These are phyloP conservation scores for Pyrenula aspistea DNA, from an alignment of 495 filamentous ascomycete species.

Conservation along the genomic window DNA sequence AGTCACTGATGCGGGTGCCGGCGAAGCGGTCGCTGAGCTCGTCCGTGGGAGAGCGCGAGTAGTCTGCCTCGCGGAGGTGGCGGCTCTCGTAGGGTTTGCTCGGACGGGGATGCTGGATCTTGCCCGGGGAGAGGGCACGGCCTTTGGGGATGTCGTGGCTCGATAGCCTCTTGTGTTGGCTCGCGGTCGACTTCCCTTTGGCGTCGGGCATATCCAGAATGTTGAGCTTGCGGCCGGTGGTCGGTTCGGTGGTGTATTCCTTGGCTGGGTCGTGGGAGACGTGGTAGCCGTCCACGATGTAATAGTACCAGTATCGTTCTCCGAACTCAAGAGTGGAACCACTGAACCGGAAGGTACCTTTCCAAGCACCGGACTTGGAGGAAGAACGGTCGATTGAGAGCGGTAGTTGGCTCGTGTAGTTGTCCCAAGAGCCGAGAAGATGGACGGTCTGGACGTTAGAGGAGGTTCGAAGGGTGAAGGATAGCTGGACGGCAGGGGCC, in stretches of 20 bases:
- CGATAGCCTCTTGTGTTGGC: conserved; percentile 14
- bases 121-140: conserved; percentile 71
- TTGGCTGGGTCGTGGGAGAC: conserved; percentile 93
- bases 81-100: conserved; percentile 74
- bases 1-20: conserved; percentile 57
- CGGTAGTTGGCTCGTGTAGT: conserved; percentile 85
- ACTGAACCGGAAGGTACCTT: conserved; percentile 93
- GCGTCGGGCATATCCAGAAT: conserved; percentile 53
- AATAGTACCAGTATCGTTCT: conserved; percentile 99
- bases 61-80: conserved; percentile 70
- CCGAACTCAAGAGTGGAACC: conserved; percentile 69
- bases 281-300: conserved; percentile 99
- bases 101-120: conserved; percentile 86
- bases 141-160: conserved; percentile 66
- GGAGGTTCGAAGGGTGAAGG: conserved; percentile 88
- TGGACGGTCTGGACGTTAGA: conserved; percentile 96
- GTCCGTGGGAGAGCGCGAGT: conserved; percentile 54
- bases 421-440: conserved; percentile 96
- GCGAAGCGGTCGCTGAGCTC: conserved; percentile 64
- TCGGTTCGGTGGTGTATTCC: conserved; percentile 84
- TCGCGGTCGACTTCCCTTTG: conserved; percentile 18
- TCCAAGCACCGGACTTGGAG: conserved; percentile 76
- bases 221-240: conserved; percentile 89
- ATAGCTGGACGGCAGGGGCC: conserved; percentile 65
- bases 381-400: conserved; percentile 70